Percentiles rank a stretch among this genome's conserved stretches.
Evolutionary conservation across 495 filamentous ascomycete species (phyloP).

Genomic region (Aspergillus panamensis): DNA sequence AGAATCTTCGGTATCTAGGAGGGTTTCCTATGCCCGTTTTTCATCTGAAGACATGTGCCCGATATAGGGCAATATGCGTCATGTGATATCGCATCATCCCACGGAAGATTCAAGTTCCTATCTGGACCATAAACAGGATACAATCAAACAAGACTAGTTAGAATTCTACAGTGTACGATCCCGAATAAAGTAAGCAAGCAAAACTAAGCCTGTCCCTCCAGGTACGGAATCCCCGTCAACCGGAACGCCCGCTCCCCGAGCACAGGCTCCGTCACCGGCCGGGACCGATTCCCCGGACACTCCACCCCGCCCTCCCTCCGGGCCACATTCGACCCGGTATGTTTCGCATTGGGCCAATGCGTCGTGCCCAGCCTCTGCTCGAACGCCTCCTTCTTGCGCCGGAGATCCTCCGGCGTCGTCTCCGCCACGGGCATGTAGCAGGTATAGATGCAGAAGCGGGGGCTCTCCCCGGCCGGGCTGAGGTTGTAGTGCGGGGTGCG

Average conservation of each 20-base stretch:
- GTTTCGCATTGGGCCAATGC: conserved; percentile 34
- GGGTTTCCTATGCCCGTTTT: too few relatives aligned
- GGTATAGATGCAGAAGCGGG: conserved; percentile 31
- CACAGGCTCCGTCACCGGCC: conserved; percentile 24
- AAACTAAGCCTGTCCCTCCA: neutral
- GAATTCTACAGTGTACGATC: too few relatives aligned
- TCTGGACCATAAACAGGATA: too few relatives aligned
- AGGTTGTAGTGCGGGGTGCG: conserved; percentile 39
- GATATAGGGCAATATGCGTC: too few relatives aligned
- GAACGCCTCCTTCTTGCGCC: conserved; percentile 34
- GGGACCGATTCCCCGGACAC: conserved; percentile 26
- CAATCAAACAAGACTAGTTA: too few relatives aligned
- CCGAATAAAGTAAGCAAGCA: too few relatives aligned
- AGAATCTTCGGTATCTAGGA: too few relatives aligned
- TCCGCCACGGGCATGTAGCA: conserved; percentile 37
- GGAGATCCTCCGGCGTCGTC: conserved; percentile 30
- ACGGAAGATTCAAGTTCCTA: too few relatives aligned
- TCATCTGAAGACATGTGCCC: too few relatives aligned
- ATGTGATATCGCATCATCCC: too few relatives aligned
- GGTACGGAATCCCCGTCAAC: conserved; percentile 36
- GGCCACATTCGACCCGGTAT: conserved; percentile 30
- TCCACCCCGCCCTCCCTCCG: conserved; percentile 25
- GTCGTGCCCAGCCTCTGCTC: conserved; percentile 30
- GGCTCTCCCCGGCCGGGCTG: conserved; percentile 18
- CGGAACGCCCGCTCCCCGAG: conserved; percentile 31